phyloP scores from a whole-genome alignment of 331 rosid species.

The Spiraea crenata region DNA sequence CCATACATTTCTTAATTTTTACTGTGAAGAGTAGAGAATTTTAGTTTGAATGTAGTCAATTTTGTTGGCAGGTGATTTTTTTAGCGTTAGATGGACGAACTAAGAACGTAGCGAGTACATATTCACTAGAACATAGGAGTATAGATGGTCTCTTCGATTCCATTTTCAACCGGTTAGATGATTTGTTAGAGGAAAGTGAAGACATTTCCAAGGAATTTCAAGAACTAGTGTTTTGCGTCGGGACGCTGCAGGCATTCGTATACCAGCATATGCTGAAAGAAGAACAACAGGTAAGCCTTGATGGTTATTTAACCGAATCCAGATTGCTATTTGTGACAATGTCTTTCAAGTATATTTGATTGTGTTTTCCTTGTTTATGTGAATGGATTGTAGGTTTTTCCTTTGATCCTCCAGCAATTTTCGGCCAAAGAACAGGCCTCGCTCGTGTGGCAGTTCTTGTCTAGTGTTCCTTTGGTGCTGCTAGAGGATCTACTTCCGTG shows the following conservation, averaged over 20 bases:
- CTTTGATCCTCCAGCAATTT: conserved; percentile 64
- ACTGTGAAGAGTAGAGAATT: neutral
- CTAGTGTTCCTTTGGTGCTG: conserved; percentile 73
- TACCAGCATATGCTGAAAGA: conserved; percentile 86
- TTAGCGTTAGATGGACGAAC: conserved; percentile 63
- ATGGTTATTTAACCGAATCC: neutral
- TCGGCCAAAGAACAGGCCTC: conserved; percentile 67
- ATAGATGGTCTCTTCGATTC: conserved; percentile 56
- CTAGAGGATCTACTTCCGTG: conserved; percentile 78
- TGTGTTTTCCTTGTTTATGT: neutral
- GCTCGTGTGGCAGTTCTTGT: conserved; percentile 84
- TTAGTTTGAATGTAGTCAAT: neutral
- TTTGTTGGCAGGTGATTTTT: conserved; percentile 66
- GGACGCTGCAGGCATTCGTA: conserved; percentile 53
- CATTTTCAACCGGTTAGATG: conserved; percentile 52
- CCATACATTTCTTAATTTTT: neutral
- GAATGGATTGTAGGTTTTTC: conserved; percentile 62
- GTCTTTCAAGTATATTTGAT: neutral
- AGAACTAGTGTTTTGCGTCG: conserved; percentile 66
- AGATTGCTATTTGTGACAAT: neutral
- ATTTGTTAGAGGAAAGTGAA: conserved; percentile 36
- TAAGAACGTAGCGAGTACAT: conserved; percentile 63
- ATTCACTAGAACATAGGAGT: conserved; percentile 72
- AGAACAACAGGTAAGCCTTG: conserved; percentile 72
- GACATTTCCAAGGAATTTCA: conserved; percentile 52